A percentile compares a stretch with the other conserved stretches of the same genome.
Conservation (phyloP, 768 basidiomycete genomes). For the Ramaria rubella region DNA sequence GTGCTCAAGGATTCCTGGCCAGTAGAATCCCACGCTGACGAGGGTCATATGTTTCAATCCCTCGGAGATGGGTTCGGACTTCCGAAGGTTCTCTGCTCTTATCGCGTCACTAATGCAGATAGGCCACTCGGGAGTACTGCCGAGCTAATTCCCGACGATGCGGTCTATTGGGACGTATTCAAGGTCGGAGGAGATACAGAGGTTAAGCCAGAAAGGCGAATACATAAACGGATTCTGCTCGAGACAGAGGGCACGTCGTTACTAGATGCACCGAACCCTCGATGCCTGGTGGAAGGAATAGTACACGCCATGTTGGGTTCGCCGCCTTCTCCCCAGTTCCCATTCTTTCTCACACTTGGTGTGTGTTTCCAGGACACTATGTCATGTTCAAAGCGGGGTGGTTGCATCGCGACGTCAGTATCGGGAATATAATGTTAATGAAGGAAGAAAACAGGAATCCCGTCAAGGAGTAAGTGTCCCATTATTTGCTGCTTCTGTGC, state of each 20-base stretch:
- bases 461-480: not conserved
- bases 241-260: not conserved
- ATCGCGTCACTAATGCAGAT: not conserved
- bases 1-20: conserved; percentile 5
- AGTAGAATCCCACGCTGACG: not conserved
- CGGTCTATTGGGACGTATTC: not conserved
- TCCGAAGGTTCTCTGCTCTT: not conserved
- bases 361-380: not conserved
- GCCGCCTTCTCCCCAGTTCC: not conserved
- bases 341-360: not conserved
- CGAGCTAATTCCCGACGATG: not conserved
- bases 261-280: not conserved
- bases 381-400: conserved; percentile 4
- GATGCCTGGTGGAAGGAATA: not conserved
- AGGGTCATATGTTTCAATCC: not conserved
- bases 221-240: not conserved
- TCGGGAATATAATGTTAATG: conserved; percentile 4
- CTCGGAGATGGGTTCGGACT: not conserved
- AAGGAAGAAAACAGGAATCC: not conserved
- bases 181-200: not conserved
- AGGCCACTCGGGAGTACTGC: not conserved
- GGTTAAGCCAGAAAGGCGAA: not conserved
- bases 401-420: conserved; percentile 10
- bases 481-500: not conserved
- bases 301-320: conserved; percentile 10